A percentile compares a stretch with the other conserved stretches of the same genome.
Evolutionary conservation across 805 yeast species (phyloP).

Genomic region (Wickerhamiella slavikovae): DNA sequence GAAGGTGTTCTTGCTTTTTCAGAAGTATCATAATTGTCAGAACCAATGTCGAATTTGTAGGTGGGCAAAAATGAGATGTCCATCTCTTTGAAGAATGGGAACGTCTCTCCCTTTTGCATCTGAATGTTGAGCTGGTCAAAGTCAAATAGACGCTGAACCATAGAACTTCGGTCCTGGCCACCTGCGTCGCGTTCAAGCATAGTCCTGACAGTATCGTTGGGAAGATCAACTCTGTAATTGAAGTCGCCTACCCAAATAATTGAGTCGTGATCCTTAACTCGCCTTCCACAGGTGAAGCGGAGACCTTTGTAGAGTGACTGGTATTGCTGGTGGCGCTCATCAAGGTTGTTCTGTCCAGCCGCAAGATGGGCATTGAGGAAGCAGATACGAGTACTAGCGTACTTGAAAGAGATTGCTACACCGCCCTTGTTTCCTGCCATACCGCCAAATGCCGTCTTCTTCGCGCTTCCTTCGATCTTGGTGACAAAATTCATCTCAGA

Average conservation of each 20-base stretch:
- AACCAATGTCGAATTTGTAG: slow-evolving; percentile 76
- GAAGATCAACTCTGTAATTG: slow-evolving; percentile 54
- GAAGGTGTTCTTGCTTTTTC: slow-evolving; percentile 89
- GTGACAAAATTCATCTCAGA: slow-evolving; percentile 39
- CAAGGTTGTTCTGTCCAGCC: slow-evolving; percentile 66
- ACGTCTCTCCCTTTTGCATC: slow-evolving; percentile 49
- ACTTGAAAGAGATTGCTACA: slow-evolving; percentile 74
- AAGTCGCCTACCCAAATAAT: slow-evolving; percentile 91
- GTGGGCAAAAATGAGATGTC: slow-evolving; percentile 71
- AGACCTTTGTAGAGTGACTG: slow-evolving; percentile 55
- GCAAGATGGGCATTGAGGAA: slow-evolving; percentile 84
- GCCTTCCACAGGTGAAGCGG: slow-evolving; percentile 54
- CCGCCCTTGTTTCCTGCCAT: slow-evolving; percentile 96
- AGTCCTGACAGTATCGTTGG: slow-evolving; percentile 54
- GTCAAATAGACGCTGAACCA: slow-evolving; percentile 25
- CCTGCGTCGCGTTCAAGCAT: slow-evolving; percentile 24
- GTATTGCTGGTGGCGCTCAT: slow-evolving; percentile 76
- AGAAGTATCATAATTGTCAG: slow-evolving; percentile 61
- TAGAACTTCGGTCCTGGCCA: slow-evolving; percentile 14
- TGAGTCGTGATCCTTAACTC: slow-evolving; percentile 64
- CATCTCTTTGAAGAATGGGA: slow-evolving; percentile 57
- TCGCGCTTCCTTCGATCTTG: slow-evolving; percentile 82
- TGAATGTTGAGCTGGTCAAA: slow-evolving; percentile 66
- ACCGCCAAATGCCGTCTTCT: slow-evolving; percentile 91
- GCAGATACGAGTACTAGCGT: slow-evolving; percentile 61